Evolutionary conservation across 2,329 filamentous ascomycete species (phyloP), one percentile per base, ranked within the genome.

Genomic region (Teratosphaeria gauchensis): DNA sequence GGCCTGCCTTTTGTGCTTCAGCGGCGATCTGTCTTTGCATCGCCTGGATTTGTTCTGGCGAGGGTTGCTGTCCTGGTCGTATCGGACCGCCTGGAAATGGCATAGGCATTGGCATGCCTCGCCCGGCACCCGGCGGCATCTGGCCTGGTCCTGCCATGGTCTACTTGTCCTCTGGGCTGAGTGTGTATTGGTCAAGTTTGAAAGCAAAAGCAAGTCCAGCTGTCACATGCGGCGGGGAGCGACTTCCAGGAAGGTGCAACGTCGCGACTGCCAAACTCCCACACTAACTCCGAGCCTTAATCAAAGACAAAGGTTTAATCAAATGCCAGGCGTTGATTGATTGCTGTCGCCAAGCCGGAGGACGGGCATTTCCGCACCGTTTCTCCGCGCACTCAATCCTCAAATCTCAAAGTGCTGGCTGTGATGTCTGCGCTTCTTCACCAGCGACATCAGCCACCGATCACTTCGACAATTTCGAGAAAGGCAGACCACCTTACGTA

Each of bases 1-100:
- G 85, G 72, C 92, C 92, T 63, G 86, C 84, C 76, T 88, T 91
- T 69, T 88, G 81, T 54, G 92, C 92, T 75, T 96, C 92, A 55
- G 84, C 82, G 54, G 87, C 87, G 52, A 96, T 78, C 74, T 94
- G 88, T 67, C 85, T 84, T 74, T 95, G 89, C 81, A 96, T 94
- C 58, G 82, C 81, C 58, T 84, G 83, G 63, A 96, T 89, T 77
- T 96, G 91, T 76, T 96, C 88, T 54, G 88, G 91, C 21, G 86
- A 84, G 35, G 90, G 90, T 65, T 79, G 78, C 63, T 79, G 76
- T 53, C 76, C 76, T 24, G 73, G 75, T 62, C 65, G 63, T 56
- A 66, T 59, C 35, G 56, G 62, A 48, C 42, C 42, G 53, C 30
- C 48, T 28, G 55, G 53, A 32, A 55, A 35, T 19, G 60, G 61